Base-by-base conservation (phyloP, 75 land plant genomes). In the Cupressus sempervirens region DNA sequence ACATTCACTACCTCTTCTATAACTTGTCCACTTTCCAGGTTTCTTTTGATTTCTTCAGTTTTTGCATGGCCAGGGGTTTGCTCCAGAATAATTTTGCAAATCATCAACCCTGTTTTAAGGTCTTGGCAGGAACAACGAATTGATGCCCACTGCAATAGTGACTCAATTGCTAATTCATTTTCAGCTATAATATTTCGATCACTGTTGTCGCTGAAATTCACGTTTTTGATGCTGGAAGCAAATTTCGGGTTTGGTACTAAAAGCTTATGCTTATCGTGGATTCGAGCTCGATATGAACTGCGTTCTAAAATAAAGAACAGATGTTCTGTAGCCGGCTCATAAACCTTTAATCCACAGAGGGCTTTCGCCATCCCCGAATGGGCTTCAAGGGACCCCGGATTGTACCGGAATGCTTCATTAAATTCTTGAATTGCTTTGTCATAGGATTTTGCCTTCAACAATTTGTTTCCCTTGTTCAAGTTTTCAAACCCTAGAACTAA, bases 31-130 rank as follows among this genome's bases (percentile, higher is more conserved):
- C 67, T 58, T 23, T 35, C 30, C 81, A 45, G 70, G 13, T 62
- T 86, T 48, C 20, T 76, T 82, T 30, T 43, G 1, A 85, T 85
- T 34, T 76, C 82, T 20, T 18, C 29, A 1, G 88, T 88, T 15
- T 85, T 81, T 23, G 62, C 52, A 67, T 86, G 65, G 43, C 36
- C 46, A 41, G 87, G 83, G 45, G 80, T 62, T 43, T 67, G 50
- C 40, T 74, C 30, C 46, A 87, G 87, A 36, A 85, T 70, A 13
- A 80, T 34, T 10, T 87, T 83, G 53, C 87, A 87, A 7, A 86
- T 54, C n/a, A 4, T 58, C 34, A 76, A 15, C 3, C 88, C 87
- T 52, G 30, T 50, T 6, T 48, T 26, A 38, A 79, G 65, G 53
- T 62, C 65, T 1, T 62, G 32, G 16, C 38, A 10, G 11, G 43